A percentile compares a stretch with the other conserved stretches of the same genome.
phyloP scores from a whole-genome alignment of 2,329 filamentous ascomycete genomes.

The Teratosphaeriaceae sp. region DNA sequence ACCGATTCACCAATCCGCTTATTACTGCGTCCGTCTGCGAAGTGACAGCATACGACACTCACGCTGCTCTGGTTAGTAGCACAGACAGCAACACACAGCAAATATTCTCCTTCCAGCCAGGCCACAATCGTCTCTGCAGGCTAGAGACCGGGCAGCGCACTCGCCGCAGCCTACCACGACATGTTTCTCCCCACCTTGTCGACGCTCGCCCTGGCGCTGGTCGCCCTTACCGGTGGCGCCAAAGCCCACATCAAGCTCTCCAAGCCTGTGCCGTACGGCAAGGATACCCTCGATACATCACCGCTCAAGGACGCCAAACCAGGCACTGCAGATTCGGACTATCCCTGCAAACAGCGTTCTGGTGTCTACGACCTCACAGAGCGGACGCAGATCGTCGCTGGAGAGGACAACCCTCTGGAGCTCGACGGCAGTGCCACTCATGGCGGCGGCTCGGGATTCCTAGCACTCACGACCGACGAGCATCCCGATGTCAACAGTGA shows the following conservation, averaged over 20 bases:
- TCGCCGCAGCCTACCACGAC: too few relatives aligned
- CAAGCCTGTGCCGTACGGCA: conserved; percentile 59
- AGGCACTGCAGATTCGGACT: conserved; percentile 45
- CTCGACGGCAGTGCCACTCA: conserved; percentile 73
- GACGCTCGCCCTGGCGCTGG: conserved; percentile 19
- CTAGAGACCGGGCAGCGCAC: background rate
- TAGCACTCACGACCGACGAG: conserved; percentile 71
- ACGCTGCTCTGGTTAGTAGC: too few relatives aligned
- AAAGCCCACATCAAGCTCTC: conserved; percentile 71
- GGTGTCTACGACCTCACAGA: conserved; percentile 40
- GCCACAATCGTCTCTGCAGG: too few relatives aligned
- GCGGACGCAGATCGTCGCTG: conserved; percentile 58
- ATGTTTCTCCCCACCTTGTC: conserved; percentile 11
- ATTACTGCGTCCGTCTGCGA: too few relatives aligned
- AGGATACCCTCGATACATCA: conserved; percentile 49
- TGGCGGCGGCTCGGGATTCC: conserved; percentile 84
- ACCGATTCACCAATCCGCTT: too few relatives aligned
- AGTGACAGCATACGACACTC: too few relatives aligned
- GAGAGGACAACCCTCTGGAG: conserved; percentile 52
- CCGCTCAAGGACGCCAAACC: conserved; percentile 55
- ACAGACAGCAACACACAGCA: too few relatives aligned
- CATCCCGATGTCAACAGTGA: conserved; percentile 49
- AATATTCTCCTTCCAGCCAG: too few relatives aligned
- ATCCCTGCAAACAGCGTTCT: conserved; percentile 67
- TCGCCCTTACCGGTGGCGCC: conserved; percentile 36